Conservation (phyloP, 306 rosid species). For the Medicago ruthenica region DNA sequence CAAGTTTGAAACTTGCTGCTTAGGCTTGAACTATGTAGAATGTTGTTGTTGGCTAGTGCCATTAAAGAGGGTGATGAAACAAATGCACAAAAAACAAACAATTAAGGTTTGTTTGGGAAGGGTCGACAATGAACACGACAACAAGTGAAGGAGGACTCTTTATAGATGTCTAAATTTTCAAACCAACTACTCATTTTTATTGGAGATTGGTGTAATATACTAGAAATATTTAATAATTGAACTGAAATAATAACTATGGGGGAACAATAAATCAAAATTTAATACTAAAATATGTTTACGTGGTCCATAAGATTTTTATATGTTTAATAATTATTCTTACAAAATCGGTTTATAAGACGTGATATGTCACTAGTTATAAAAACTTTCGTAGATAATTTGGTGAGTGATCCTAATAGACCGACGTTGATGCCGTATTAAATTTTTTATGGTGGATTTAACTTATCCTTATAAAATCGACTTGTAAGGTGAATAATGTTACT, state of each 20-base stretch:
- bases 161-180: slow-evolving; percentile 53
- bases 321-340: neutral
- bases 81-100: neutral
- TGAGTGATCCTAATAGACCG: no score
- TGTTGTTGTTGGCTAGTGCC: slow-evolving; percentile 59
- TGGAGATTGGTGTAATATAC: slow-evolving; percentile 39
- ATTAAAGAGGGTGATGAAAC: slow-evolving; percentile 38
- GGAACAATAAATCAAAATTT: slow-evolving; percentile 41
- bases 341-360: no score
- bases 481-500: no score
- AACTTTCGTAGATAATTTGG: no score
- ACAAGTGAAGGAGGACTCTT: slow-evolving; percentile 44
- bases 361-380: no score
- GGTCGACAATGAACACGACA: slow-evolving; percentile 41
- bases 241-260: slow-evolving; percentile 38
- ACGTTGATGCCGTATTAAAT: no score
- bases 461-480: no score
- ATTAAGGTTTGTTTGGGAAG: slow-evolving; percentile 1
- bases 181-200: slow-evolving; percentile 34
- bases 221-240: slow-evolving; percentile 20
- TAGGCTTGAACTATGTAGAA: slow-evolving; percentile 41
- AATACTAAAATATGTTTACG: slow-evolving; percentile 31
- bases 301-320: neutral
- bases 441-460: no score
- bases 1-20: slow-evolving; percentile 41